A percentile compares a stretch with the other conserved stretches of the same genome.
Evolutionary conservation across 2,329 filamentous ascomycete genomes (phyloP).

Genomic region (Botrytis fragariae): DNA sequence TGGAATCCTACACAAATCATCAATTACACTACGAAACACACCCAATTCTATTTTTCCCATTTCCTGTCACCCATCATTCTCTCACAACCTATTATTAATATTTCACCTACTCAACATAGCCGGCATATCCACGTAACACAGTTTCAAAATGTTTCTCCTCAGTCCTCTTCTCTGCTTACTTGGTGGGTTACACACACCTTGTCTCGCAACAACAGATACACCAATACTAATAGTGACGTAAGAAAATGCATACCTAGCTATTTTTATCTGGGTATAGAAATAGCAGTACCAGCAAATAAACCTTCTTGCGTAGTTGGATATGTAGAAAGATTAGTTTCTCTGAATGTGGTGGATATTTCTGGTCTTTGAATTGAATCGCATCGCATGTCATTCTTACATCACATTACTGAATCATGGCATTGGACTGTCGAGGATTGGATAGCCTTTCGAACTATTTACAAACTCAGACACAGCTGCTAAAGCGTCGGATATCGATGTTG

Average conservation of each 20-base stretch:
- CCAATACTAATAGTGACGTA: not conserved
- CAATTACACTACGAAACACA: too few species aligned
- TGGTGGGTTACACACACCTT: not conserved
- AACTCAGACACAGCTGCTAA: rapidly evolving
- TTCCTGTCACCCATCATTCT: too few species aligned
- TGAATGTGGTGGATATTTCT: not conserved
- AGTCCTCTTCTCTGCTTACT: not conserved
- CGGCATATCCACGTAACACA: not conserved
- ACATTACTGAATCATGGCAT: too few species aligned
- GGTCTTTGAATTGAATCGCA: not conserved
- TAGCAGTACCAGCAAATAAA: not conserved
- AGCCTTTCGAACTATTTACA: too few species aligned
- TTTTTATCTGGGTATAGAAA: not conserved
- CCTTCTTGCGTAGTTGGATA: rapidly evolving
- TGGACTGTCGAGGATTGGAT: too few species aligned
- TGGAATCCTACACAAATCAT: not conserved
- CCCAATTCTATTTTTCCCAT: too few species aligned
- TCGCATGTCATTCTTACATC: not conserved
- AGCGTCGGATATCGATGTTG: not conserved
- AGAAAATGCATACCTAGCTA: not conserved
- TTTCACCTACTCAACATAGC: rapidly evolving
- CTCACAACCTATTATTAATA: not conserved
- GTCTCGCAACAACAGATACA: not conserved
- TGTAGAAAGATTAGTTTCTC: rapidly evolving
- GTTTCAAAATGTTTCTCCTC: not conserved